phyloP scores from a whole-genome alignment of 139 green algal genomes.

The Chlamydomonas sphaeroides region DNA sequence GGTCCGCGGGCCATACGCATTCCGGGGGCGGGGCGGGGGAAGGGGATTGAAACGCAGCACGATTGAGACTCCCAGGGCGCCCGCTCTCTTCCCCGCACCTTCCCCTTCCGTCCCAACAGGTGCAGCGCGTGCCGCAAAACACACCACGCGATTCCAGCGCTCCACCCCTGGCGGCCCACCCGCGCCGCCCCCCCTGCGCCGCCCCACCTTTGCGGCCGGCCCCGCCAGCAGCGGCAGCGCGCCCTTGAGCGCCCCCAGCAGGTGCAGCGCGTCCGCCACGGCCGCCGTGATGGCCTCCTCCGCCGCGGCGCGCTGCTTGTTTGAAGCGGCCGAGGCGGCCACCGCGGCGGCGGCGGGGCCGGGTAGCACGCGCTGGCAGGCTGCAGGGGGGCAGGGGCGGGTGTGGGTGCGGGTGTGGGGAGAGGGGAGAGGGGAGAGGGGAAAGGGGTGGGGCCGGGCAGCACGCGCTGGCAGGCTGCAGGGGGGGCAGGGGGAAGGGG shows the following conservation, averaged over 20 bases:
- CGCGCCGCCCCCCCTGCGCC: no score
- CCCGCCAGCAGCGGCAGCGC: slow-evolving; percentile 66
- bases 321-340: slow-evolving; percentile 73
- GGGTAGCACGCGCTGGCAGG: slow-evolving; percentile 69
- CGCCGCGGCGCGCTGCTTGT: slow-evolving; percentile 77
- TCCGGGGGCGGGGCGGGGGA: no score
- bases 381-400: slow-evolving; percentile 18
- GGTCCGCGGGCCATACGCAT: no score
- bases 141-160: no score
- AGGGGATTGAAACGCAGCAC: no score
- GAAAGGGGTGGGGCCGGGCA: slow-evolving; percentile 69
- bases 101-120: no score
- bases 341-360: slow-evolving; percentile 74
- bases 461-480: slow-evolving; percentile 65
- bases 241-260: slow-evolving; percentile 77
- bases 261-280: slow-evolving; percentile 80
- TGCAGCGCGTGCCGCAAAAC: no score
- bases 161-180: background rate
- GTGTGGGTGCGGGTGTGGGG: background rate
- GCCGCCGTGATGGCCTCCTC: slow-evolving; percentile 79
- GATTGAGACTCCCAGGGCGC: no score
- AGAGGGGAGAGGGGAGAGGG: background rate
- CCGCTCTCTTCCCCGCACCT: no score
- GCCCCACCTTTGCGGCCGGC: slow-evolving; percentile 22
- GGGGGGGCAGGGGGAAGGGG: background rate